Percentiles rank a stretch among this genome's conserved stretches.
These are phyloP conservation scores for Fraxinus floribunda DNA, from an alignment of 305 asterid genomes.

Conservation along the genomic window DNA sequence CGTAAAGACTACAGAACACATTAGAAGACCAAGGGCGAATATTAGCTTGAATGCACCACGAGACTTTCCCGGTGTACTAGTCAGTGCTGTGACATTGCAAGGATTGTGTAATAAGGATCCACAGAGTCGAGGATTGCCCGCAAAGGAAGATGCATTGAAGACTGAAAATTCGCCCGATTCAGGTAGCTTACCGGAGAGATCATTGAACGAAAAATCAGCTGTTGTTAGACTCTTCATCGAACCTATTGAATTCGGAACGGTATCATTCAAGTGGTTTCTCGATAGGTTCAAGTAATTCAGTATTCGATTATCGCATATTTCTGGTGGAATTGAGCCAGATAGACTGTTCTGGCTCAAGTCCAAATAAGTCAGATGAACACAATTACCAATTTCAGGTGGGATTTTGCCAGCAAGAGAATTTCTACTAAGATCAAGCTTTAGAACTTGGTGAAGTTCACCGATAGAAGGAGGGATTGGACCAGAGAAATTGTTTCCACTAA, in stretches of 20 bases:
- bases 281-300: slow-evolving; percentile 81
- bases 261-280: slow-evolving; percentile 62
- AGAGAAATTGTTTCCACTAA: slow-evolving; percentile 66
- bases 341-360: slow-evolving; percentile 79
- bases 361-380: slow-evolving; percentile 49
- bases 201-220: slow-evolving; percentile 92
- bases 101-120: slow-evolving; percentile 61
- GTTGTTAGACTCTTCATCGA: slow-evolving; percentile 84
- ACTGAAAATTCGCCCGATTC: slow-evolving; percentile 81
- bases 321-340: slow-evolving; percentile 66
- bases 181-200: slow-evolving; percentile 77
- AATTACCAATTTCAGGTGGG: neutral
- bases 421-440: slow-evolving; percentile 68
- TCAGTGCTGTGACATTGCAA: slow-evolving; percentile 41
- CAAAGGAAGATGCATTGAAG: slow-evolving; percentile 73
- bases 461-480: slow-evolving; percentile 75
- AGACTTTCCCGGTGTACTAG: slow-evolving; percentile 34
- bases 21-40: slow-evolving; percentile 68
- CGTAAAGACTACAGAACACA: slow-evolving; percentile 70
- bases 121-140: slow-evolving; percentile 80
- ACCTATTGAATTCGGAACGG: slow-evolving; percentile 67
- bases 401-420: slow-evolving; percentile 52
- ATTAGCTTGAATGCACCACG: slow-evolving; percentile 63
- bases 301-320: slow-evolving; percentile 61
- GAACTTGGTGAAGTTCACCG: slow-evolving; percentile 65